Percentiles rank a stretch among this genome's conserved stretches.
Conservation (phyloP, 2,329 filamentous ascomycete species). For the Pseudogymnoascus sp. region DNA sequence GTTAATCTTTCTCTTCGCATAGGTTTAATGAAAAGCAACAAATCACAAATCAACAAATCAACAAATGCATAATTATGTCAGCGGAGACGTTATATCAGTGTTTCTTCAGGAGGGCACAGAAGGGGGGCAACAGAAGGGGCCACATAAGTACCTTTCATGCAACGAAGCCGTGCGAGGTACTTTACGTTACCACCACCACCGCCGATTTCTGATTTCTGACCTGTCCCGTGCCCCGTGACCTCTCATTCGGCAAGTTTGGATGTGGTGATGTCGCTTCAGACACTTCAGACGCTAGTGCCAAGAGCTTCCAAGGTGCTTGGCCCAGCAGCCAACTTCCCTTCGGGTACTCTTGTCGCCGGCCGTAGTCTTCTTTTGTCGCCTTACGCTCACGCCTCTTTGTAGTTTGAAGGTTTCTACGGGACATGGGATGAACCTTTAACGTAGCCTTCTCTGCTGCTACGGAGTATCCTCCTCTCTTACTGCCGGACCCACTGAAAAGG, state of each 20-base stretch:
- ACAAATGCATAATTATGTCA: background rate
- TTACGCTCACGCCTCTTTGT: too few relatives aligned
- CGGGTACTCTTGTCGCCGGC: background rate
- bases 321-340: background rate
- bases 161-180: background rate
- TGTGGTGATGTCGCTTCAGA: background rate
- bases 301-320: background rate
- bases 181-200: too few relatives aligned
- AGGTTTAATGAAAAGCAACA: background rate
- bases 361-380: background rate
- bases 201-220: background rate
- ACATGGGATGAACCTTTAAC: background rate
- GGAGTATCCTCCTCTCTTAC: background rate
- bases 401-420: too few relatives aligned
- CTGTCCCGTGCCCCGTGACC: background rate
- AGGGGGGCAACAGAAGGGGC: too few relatives aligned
- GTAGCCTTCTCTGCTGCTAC: too few relatives aligned
- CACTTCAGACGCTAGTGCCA: background rate
- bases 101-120: too few relatives aligned
- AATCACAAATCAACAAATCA: background rate
- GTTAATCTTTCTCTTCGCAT: background rate
- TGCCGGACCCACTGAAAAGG: background rate
- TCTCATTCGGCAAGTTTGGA: too few relatives aligned
- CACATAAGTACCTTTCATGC: background rate
- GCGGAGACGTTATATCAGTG: background rate